These are phyloP conservation scores for Chrysoporthe austroafricana DNA, from an alignment of 2,329 filamentous ascomycete genomes.

Conservation along the genomic window DNA sequence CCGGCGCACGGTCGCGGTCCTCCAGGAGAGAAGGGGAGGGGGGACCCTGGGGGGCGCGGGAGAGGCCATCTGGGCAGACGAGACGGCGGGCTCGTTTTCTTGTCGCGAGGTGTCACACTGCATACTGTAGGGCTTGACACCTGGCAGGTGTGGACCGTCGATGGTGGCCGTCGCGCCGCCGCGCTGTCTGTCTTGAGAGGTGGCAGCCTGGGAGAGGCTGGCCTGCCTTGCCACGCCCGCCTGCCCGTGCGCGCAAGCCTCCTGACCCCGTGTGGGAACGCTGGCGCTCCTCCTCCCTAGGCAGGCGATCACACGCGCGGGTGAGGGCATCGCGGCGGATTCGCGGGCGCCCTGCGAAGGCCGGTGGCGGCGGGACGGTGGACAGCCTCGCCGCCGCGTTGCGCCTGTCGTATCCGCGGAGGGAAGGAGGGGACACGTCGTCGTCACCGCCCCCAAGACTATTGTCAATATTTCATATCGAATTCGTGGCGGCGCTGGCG, in stretches of 20 bases:
- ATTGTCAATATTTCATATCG: slow-evolving; percentile 28
- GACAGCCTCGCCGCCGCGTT: not conserved
- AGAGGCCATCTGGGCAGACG: not conserved
- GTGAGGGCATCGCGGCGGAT: not conserved
- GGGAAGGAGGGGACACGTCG: slow-evolving; percentile 3
- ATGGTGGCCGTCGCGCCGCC: not conserved
- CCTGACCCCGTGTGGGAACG: not conserved
- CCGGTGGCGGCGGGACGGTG: not conserved
- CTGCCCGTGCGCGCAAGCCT: not conserved
- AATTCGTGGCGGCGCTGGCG: slow-evolving; percentile 6
- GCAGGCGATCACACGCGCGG: not conserved
- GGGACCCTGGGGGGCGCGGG: too few relatives aligned
- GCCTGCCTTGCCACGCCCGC: not conserved
- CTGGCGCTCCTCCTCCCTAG: too few relatives aligned
- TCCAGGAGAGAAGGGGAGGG: not conserved
- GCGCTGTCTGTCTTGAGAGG: not conserved
- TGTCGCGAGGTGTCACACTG: slow-evolving; percentile 1
- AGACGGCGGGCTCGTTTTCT: not conserved
- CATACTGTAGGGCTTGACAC: slow-evolving; percentile 10
- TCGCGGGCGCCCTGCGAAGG: not conserved
- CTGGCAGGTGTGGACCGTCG: slow-evolving; percentile 3
- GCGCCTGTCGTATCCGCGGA: not conserved
- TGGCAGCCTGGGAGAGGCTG: not conserved
- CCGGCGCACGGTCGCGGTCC: not conserved
- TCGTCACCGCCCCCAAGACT: slow-evolving; percentile 20